Evolutionary conservation across 805 yeast genomes (phyloP).

Genomic region (Wickerhamia fluorescens): DNA sequence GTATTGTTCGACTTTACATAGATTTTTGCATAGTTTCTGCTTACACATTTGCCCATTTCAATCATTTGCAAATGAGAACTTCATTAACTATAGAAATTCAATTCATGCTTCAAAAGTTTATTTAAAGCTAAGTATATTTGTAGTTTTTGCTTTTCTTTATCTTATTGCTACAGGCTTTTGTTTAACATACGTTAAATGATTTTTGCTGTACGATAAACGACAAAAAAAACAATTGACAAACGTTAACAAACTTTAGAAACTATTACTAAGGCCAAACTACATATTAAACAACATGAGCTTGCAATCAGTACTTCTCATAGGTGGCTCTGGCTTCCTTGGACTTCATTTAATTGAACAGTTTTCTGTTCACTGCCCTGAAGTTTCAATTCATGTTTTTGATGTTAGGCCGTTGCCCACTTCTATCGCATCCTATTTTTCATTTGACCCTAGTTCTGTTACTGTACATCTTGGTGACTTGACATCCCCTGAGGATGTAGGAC

Average conservation of each 20-base stretch:
- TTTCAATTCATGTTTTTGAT: slow-evolving; percentile 81
- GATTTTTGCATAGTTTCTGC: too few relatives aligned
- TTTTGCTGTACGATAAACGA: too few relatives aligned
- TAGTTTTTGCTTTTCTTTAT: neutral
- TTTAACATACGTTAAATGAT: too few relatives aligned
- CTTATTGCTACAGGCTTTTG: neutral
- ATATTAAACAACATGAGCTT: slow-evolving; percentile 8
- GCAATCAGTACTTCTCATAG: slow-evolving; percentile 73
- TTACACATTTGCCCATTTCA: too few relatives aligned
- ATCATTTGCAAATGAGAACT: too few relatives aligned
- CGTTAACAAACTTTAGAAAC: too few relatives aligned
- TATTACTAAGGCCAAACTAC: too few relatives aligned
- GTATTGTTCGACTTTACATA: slow-evolving; percentile 19
- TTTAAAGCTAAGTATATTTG: too few relatives aligned
- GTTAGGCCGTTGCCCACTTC: slow-evolving; percentile 79
- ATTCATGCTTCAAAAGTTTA: too few relatives aligned
- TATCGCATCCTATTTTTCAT: slow-evolving; percentile 67
- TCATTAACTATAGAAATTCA: too few relatives aligned
- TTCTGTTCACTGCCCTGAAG: slow-evolving; percentile 53
- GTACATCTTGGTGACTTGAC: slow-evolving; percentile 84
- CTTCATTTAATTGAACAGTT: slow-evolving; percentile 86
- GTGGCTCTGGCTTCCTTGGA: slow-evolving; percentile 94
- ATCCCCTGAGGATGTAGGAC: slow-evolving; percentile 54
- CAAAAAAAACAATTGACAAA: too few relatives aligned
- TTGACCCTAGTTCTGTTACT: slow-evolving; percentile 48